Conservation (phyloP, 2,329 filamentous ascomycete species). For the Colletotrichum sp. region DNA sequence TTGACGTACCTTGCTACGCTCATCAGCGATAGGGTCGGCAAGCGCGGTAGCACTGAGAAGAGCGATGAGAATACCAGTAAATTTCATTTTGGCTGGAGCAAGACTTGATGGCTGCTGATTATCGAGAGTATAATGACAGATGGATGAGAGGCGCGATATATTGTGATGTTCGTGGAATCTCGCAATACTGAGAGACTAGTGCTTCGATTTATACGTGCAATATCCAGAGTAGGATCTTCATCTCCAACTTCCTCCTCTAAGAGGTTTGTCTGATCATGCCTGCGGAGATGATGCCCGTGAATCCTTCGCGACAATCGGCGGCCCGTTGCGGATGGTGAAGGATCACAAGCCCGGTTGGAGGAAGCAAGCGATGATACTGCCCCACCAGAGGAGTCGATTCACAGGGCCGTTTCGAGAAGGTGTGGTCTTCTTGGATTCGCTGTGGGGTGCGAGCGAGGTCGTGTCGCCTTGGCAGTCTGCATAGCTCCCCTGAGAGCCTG, state of each 20-base stretch:
- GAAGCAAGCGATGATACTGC: not conserved
- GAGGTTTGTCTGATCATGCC: accelerated
- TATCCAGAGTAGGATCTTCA: accelerated
- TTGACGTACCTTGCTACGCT: not conserved
- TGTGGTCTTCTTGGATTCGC: not conserved
- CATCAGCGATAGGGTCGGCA: not conserved
- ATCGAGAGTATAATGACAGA: accelerated
- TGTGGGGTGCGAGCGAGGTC: not conserved
- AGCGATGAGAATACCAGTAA: not conserved
- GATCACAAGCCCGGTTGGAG: not conserved
- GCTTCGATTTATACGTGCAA: accelerated
- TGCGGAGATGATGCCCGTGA: not conserved
- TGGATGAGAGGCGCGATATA: accelerated
- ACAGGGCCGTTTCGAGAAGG: not conserved
- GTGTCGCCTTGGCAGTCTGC: not conserved
- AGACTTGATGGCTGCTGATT: not conserved
- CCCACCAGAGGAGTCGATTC: not conserved
- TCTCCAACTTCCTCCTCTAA: accelerated
- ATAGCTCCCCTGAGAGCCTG: not conserved
- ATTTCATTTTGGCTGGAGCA: not conserved
- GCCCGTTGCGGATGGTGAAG: not conserved
- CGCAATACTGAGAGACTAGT: not conserved
- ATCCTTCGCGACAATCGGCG: not conserved
- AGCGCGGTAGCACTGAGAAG: not conserved
- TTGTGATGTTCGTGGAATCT: not conserved